Percentiles rank a stretch among this genome's conserved stretches.
Evolutionary conservation across 23 red algal species (phyloP).

Genomic region (Chondrus crispus): DNA sequence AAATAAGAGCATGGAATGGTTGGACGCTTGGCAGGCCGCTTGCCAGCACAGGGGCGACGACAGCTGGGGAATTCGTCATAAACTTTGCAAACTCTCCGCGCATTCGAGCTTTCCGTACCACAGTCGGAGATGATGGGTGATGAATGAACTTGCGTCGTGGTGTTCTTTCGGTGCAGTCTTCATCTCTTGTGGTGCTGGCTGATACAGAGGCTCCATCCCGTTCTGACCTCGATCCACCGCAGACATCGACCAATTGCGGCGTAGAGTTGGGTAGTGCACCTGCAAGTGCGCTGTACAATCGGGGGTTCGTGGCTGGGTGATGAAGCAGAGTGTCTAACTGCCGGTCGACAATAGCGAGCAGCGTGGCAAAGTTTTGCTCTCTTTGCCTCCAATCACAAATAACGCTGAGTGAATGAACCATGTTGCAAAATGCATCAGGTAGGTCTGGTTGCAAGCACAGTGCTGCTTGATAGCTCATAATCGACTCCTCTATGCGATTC

Average conservation of each 20-base stretch:
- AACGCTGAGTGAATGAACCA: conserved; percentile 62
- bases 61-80: conserved; percentile 22
- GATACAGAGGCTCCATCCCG: background rate
- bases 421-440: conserved; percentile 67
- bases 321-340: conserved; percentile 41
- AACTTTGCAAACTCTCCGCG: conserved; percentile 29
- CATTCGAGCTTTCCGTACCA: conserved; percentile 12
- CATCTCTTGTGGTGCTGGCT: background rate
- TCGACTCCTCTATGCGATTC: conserved; percentile 53
- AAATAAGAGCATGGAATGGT: conserved; percentile 83
- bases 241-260: conserved; percentile 57
- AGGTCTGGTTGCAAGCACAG: conserved; percentile 38
- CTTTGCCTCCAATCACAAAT: conserved; percentile 67
- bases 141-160: conserved; percentile 18
- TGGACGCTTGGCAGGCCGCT: conserved; percentile 67
- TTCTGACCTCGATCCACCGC: conserved; percentile 49
- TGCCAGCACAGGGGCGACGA: conserved; percentile 32
- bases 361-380: conserved; percentile 53
- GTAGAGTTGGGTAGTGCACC: conserved; percentile 59
- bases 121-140: conserved; percentile 49
- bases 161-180: background rate
- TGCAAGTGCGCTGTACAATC: conserved; percentile 21
- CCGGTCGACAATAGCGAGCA: conserved; percentile 46
- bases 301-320: conserved; percentile 32
- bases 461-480: conserved; percentile 45